Conservation (phyloP, 106 monocot species). For the Hemerocallis citrina region DNA sequence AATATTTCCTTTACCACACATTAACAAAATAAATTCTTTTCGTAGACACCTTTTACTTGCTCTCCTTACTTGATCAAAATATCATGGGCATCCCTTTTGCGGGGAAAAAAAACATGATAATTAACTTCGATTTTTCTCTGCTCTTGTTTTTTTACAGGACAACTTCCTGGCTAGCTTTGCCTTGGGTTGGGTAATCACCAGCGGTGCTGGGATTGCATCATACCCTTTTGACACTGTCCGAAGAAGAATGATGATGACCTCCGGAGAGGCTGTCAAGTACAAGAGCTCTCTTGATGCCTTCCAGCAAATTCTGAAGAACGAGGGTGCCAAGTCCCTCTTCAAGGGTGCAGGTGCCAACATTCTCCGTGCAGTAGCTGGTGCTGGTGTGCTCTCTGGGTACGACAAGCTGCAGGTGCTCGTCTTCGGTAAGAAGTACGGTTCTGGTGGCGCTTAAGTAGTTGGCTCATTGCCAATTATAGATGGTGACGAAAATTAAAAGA, state of each 20-base stretch:
- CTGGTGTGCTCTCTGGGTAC: constrained; percentile 54
- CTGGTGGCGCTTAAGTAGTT: constrained; percentile 31
- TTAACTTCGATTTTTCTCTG: neutral
- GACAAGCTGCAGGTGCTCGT: constrained; percentile 46
- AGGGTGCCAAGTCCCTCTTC: constrained; percentile 50
- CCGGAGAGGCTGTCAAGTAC: constrained; percentile 53
- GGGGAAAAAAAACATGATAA: no score
- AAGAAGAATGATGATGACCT: constrained; percentile 62
- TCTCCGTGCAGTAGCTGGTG: constrained; percentile 52
- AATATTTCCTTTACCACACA: no score
- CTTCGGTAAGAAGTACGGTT: constrained; percentile 52
- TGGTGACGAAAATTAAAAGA: constrained; percentile 5
- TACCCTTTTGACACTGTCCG: constrained; percentile 53
- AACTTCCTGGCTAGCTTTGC: constrained; percentile 58
- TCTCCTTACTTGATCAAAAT: no score
- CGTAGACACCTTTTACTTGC: no score
- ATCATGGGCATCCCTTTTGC: no score
- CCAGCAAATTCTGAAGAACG: constrained; percentile 45
- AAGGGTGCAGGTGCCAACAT: constrained; percentile 65
- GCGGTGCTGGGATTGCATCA: constrained; percentile 43
- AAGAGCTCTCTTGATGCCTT: constrained; percentile 48
- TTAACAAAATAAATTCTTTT: no score
- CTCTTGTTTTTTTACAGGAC: constrained; percentile 18
- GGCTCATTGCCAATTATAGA: neutral
- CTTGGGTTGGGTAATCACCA: constrained; percentile 46